phyloP scores from a whole-genome alignment of 2,329 filamentous ascomycete species.

The Alternaria gaisen region DNA sequence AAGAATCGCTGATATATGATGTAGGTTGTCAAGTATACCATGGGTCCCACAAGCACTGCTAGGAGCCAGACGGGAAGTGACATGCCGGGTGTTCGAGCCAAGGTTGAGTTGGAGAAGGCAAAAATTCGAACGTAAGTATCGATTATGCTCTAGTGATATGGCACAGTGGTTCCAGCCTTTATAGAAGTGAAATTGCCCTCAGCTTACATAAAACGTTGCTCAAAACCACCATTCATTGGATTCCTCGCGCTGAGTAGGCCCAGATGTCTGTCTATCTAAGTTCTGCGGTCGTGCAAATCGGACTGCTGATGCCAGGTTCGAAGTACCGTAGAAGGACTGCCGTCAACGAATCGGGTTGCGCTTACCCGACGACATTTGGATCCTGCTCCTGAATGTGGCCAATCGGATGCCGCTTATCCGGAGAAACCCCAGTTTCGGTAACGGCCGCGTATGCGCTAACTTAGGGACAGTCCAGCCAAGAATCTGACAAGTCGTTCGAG shows the following conservation, averaged over 20 bases:
- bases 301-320: not conserved
- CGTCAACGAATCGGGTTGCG: not conserved
- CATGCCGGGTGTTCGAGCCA: not conserved
- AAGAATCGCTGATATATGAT: not conserved
- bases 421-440: not conserved
- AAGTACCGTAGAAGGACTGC: not conserved
- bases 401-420: not conserved
- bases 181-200: not conserved
- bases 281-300: not conserved
- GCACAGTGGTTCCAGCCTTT: not conserved
- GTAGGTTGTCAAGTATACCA: not conserved
- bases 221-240: too few species aligned
- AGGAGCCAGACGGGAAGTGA: not conserved
- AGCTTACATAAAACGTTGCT: not conserved
- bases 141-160: not conserved
- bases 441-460: not conserved
- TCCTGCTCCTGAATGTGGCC: not conserved
- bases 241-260: not conserved
- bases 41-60: not conserved
- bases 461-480: not conserved
- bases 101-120: not conserved
- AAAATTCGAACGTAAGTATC: not conserved
- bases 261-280: not conserved
- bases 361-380: not conserved
- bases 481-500: rapidly evolving